Conservation (phyloP, 306 rosid species). For the Leucaena leucocephala region DNA sequence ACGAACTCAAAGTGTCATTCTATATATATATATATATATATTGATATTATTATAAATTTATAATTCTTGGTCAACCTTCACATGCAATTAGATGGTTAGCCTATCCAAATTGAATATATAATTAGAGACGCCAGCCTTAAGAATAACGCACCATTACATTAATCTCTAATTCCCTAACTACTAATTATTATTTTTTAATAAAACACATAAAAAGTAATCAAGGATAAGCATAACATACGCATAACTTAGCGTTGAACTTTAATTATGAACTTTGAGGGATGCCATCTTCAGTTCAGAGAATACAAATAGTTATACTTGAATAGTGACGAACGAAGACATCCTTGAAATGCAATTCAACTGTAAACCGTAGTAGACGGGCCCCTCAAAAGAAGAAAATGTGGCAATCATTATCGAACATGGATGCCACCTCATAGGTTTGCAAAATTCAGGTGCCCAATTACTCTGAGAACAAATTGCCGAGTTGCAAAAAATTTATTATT, state of each 20-base stretch:
- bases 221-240: too few species aligned
- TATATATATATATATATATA: background rate
- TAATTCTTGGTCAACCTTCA: background rate
- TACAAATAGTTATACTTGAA: background rate
- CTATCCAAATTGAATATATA: background rate
- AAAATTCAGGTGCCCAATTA: constrained; percentile 31
- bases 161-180: background rate
- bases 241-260: too few species aligned
- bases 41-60: background rate
- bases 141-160: background rate
- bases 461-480: too few species aligned
- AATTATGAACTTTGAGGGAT: background rate
- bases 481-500: too few species aligned
- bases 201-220: background rate
- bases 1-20: background rate
- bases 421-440: constrained; percentile 69
- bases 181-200: background rate
- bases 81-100: background rate
- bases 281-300: background rate
- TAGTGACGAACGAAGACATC: too few species aligned
- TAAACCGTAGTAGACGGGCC: constrained; percentile 20
- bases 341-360: background rate
- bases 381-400: constrained; percentile 23
- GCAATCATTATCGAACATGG: constrained; percentile 83
- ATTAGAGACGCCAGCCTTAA: background rate